These are phyloP conservation scores for Chionographis japonica DNA, from an alignment of 106 monocot genomes.

Conservation along the genomic window DNA sequence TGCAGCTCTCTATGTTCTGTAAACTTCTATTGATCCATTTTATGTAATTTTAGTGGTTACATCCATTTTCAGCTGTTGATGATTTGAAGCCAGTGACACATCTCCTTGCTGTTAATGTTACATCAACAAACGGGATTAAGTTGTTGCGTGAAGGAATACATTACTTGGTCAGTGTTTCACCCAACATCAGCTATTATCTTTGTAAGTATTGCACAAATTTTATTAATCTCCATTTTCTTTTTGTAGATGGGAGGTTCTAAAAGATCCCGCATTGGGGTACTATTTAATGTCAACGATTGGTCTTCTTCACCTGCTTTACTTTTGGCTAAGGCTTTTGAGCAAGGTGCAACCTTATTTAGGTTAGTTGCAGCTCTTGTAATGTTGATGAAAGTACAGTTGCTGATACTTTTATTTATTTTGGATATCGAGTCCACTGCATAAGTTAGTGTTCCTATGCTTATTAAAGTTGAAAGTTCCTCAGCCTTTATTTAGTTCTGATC, in stretches of 20 bases:
- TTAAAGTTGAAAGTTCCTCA: not conserved
- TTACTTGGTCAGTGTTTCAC: constrained; percentile 53
- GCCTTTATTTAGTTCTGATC: not conserved
- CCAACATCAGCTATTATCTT: not conserved
- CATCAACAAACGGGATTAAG: constrained; percentile 61
- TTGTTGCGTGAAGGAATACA: constrained; percentile 74
- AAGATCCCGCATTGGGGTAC: constrained; percentile 66
- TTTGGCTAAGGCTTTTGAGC: constrained; percentile 60
- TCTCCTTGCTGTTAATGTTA: constrained; percentile 70
- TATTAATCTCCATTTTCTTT: constrained; percentile 1
- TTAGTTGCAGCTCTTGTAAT: constrained; percentile 13
- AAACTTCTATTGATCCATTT: not conserved
- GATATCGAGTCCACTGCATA: too few species aligned
- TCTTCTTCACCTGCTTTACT: constrained; percentile 49
- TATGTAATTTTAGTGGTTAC: not conserved
- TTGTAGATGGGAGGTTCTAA: constrained; percentile 62
- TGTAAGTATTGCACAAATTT: not conserved
- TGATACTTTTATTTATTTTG: too few species aligned
- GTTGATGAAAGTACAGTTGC: too few species aligned
- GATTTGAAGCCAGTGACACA: constrained; percentile 93
- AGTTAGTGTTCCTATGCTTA: not conserved
- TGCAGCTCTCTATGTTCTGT: not conserved
- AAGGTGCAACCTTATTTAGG: constrained; percentile 63
- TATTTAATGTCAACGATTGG: constrained; percentile 33
- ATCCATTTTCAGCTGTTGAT: constrained; percentile 57